Base-by-base conservation (phyloP, 352 stramenopile species). In the Thalassiosira hispida region DNA sequence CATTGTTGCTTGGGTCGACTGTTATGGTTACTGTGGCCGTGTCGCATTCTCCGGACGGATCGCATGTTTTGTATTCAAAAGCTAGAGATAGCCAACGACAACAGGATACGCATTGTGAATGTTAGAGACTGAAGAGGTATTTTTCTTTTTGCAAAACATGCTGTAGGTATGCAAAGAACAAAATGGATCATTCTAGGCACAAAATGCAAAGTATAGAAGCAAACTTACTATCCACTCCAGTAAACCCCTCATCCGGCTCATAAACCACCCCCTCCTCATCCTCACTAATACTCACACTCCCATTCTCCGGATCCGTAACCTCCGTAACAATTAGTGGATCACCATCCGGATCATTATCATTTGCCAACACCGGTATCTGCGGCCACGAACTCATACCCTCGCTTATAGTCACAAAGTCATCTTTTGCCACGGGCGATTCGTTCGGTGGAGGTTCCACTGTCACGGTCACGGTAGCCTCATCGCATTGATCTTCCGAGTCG, bases 311-410 rank as follows among this genome's bases (percentile, higher is more conserved):
- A 22, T 60, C 22, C 0, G 20, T 53, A 20, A 81, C 64, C 27
- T 70, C 47, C 1, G 23, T 49, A 22, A 81, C 40, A 31, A 22
- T 46, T 22, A 81, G 60, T 16, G 25, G 16, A 29, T 81, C 73
- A 20, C 72, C 74, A 53, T 82, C 60, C 4, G 57, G 57, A 82
- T 82, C 74, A 12, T 33, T 33, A 56, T 75, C 52, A 25, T 75
- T 75, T 7, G 18, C 66, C 22, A 75, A 38, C 29, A 75, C 66
- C 12, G 52, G 52, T 31, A 75, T 67, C 11, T n/a, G 4, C 6
- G 44, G 49, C 5, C 40, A 33, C 16, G 35, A 7, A 18, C 55
- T 42, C 49, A 56, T 23, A 27, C 22, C 51, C 29, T 35, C 9
- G 2, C 9, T 20, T 9, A 74, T 18, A 2, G 66, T 59, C 14